Percentiles rank a stretch among this genome's conserved stretches.
Conservation (phyloP, 495 filamentous ascomycete species). For the Evernia prunastri region DNA sequence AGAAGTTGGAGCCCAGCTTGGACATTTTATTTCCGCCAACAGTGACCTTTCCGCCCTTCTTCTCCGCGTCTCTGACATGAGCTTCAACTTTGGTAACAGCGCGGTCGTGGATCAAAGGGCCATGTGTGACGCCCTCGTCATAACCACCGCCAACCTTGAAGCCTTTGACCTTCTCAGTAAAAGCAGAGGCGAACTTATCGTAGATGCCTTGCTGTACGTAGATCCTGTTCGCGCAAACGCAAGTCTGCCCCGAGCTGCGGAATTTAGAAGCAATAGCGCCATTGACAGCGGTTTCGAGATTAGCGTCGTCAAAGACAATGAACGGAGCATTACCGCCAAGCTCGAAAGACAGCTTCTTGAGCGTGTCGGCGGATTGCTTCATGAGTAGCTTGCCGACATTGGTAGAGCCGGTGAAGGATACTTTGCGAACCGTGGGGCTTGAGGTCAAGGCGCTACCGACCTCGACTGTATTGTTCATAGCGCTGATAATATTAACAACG, state of each 20-base stretch:
- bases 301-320: conserved; percentile 88
- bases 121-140: conserved; percentile 63
- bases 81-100: conserved; percentile 69
- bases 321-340: conserved; percentile 89
- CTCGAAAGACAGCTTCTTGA: conserved; percentile 85
- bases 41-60: conserved; percentile 65
- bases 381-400: conserved; percentile 81
- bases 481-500: conserved; percentile 75
- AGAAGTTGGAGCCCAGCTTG: conserved; percentile 69
- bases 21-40: conserved; percentile 62
- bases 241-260: conserved; percentile 82
- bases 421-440: conserved; percentile 65
- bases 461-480: conserved; percentile 61
- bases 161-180: conserved; percentile 65
- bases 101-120: conserved; percentile 72
- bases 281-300: conserved; percentile 67
- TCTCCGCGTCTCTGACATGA: conserved; percentile 70
- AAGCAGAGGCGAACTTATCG: conserved; percentile 63
- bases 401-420: conserved; percentile 88
- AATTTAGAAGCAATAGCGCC: conserved; percentile 78
- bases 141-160: conserved; percentile 78
- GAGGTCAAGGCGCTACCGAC: conserved; percentile 69
- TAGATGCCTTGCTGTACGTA: conserved; percentile 76
- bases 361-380: conserved; percentile 69
- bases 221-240: conserved; percentile 83